These are phyloP conservation scores for Marsdenia floribunda DNA, from an alignment of 257 asterid genomes.

Conservation along the genomic window DNA sequence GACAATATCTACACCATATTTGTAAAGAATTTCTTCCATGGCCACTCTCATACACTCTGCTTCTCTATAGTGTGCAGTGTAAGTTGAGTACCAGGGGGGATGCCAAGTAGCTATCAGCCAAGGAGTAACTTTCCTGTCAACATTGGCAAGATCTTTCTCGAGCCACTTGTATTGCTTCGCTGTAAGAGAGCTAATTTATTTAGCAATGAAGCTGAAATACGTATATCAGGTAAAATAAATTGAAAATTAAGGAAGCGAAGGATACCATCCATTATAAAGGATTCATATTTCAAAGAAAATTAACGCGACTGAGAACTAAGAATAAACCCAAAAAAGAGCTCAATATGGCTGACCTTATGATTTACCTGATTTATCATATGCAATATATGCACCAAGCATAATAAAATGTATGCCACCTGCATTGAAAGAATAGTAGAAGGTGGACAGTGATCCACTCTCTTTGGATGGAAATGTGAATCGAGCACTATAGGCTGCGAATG, in stretches of 20 bases:
- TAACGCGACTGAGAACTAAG: neutral
- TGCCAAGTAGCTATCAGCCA: slow-evolving; percentile 91
- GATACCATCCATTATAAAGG: neutral
- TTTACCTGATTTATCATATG: slow-evolving; percentile 63
- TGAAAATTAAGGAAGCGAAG: neutral
- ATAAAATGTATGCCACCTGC: slow-evolving; percentile 94
- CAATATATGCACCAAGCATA: slow-evolving; percentile 72
- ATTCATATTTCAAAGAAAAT: neutral
- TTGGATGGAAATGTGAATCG: slow-evolving; percentile 80
- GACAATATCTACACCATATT: slow-evolving; percentile 70
- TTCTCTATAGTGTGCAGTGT: slow-evolving; percentile 89
- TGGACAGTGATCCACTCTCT: slow-evolving; percentile 77
- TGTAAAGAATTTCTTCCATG: slow-evolving; percentile 75
- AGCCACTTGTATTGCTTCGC: slow-evolving; percentile 91
- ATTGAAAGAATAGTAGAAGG: slow-evolving; percentile 77
- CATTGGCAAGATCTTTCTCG: slow-evolving; percentile 60
- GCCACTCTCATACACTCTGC: slow-evolving; percentile 88
- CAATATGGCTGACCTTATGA: neutral
- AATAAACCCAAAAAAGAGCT: neutral
- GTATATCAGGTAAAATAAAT: neutral
- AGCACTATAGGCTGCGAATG: slow-evolving; percentile 69
- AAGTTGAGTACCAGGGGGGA: slow-evolving; percentile 92
- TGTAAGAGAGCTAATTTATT: slow-evolving; percentile 21
- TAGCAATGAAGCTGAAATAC: neutral
- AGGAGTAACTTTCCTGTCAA: slow-evolving; percentile 67